Conservation (phyloP, 257 asterid species). For the Haberlea rhodopensis region DNA sequence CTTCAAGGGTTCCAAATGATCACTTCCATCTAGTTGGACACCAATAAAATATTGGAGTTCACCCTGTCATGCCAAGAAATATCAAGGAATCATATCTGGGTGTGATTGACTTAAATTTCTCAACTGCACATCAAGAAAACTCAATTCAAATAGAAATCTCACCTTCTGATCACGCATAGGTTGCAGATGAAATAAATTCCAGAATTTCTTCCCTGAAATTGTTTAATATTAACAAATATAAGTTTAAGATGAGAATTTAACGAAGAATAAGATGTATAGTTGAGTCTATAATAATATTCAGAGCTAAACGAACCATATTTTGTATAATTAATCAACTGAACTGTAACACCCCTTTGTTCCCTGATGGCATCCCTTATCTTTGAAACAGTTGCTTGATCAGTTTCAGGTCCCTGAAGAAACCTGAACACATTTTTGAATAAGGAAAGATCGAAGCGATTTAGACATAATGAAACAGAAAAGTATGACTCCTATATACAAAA, state of each 20-base stretch:
- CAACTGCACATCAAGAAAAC: slow-evolving; percentile 18
- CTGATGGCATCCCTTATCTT: slow-evolving; percentile 89
- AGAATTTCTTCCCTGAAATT: slow-evolving; percentile 89
- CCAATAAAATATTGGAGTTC: slow-evolving; percentile 97
- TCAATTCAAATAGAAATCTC: slow-evolving; percentile 13
- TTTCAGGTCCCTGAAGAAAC: slow-evolving; percentile 99
- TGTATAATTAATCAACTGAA: slow-evolving; percentile 93
- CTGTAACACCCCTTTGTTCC: slow-evolving; percentile 87
- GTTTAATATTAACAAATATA: slow-evolving; percentile 12
- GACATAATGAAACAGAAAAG: slow-evolving; percentile 18
- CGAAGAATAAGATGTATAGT: slow-evolving; percentile 1
- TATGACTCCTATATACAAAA: slow-evolving; percentile 12
- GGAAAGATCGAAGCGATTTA: slow-evolving; percentile 2
- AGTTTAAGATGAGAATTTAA: slow-evolving; percentile 19
- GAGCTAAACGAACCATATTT: slow-evolving; percentile 65
- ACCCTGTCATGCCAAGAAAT: slow-evolving; percentile 47
- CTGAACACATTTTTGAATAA: slow-evolving; percentile 41
- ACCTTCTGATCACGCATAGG: slow-evolving; percentile 99
- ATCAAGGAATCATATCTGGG: background rate
- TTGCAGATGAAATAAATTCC: slow-evolving; percentile 98
- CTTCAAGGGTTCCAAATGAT: slow-evolving; percentile 84
- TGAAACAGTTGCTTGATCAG: slow-evolving; percentile 84
- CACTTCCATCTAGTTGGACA: slow-evolving; percentile 98
- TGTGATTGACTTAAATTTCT: slow-evolving; percentile 19
- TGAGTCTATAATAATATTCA: slow-evolving; percentile 25